Conservation (phyloP, 192 early-diverging fungal genomes). For the Coemansia sp. region DNA sequence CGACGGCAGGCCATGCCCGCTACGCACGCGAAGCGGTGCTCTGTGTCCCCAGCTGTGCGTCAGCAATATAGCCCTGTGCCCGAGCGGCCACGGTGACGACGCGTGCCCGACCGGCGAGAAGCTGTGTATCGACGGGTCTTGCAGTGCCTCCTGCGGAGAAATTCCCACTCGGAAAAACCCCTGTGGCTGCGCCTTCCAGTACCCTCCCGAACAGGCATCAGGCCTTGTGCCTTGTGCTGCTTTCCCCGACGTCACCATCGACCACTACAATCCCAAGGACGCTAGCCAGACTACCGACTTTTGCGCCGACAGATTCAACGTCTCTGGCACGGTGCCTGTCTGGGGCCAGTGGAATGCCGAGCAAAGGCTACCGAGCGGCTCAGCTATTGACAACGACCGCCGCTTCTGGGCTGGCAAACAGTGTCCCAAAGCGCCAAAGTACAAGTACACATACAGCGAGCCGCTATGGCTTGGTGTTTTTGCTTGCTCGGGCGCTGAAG, state of each 20-base stretch:
- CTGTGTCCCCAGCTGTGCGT: constrained; percentile 58
- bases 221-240: constrained; percentile 35
- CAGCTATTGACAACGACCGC: constrained; percentile 5
- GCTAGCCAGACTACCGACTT: constrained; percentile 18
- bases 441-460: constrained; percentile 38
- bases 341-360: constrained; percentile 34
- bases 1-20: constrained; percentile 49
- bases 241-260: constrained; percentile 45
- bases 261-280: constrained; percentile 28
- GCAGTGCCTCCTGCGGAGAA: constrained; percentile 42
- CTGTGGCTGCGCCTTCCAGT: constrained; percentile 47
- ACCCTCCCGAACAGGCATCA: constrained; percentile 17
- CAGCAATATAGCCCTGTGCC: constrained; percentile 42
- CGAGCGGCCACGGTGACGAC: constrained; percentile 17
- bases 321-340: constrained; percentile 16
- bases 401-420: constrained; percentile 47
- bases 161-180: constrained; percentile 31
- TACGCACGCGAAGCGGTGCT: constrained; percentile 35
- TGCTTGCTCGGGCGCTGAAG: constrained; percentile 32
- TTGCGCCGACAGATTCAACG: constrained; percentile 34
- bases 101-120: constrained; percentile 42
- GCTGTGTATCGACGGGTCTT: constrained; percentile 55
- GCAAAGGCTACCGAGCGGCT: constrained; percentile 9
- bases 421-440: constrained; percentile 36
- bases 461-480: constrained; percentile 48